phyloP scores from a whole-genome alignment of 768 basidiomycete species.

The Termitomyces sp. region DNA sequence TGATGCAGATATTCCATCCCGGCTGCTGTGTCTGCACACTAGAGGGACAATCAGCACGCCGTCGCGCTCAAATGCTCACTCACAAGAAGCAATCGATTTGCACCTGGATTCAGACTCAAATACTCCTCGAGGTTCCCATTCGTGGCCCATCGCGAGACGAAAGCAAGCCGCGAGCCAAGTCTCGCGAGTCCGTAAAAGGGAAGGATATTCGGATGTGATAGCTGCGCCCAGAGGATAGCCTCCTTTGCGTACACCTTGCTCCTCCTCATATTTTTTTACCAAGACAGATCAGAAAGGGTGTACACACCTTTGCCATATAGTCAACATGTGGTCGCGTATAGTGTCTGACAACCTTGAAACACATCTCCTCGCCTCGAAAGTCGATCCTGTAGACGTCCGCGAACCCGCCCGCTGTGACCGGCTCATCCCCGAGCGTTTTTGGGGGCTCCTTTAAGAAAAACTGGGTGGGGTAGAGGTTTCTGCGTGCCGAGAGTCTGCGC shows the following conservation, averaged over 20 bases:
- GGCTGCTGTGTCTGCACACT: neutral
- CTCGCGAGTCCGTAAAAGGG: neutral
- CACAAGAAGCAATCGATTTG: slow-evolving; percentile 1
- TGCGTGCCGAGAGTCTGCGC: neutral
- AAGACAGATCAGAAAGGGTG: too few species aligned
- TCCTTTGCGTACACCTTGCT: neutral
- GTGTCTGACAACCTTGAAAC: neutral
- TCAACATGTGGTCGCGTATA: neutral
- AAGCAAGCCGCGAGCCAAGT: neutral
- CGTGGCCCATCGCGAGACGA: neutral
- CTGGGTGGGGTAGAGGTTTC: neutral
- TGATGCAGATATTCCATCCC: slow-evolving; percentile 1
- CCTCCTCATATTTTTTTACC: neutral
- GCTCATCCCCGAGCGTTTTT: neutral
- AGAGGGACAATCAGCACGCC: neutral
- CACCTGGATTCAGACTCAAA: neutral
- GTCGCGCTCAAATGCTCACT: neutral
- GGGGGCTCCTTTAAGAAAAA: neutral
- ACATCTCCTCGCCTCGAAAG: neutral
- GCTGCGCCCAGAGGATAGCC: neutral
- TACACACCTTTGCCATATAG: neutral
- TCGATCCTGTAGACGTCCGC: neutral
- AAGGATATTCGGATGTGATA: neutral
- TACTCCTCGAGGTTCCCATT: neutral
- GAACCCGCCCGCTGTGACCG: neutral